Evolutionary conservation across 768 basidiomycete genomes (phyloP).

Genomic region (Dioszegia hungarica): DNA sequence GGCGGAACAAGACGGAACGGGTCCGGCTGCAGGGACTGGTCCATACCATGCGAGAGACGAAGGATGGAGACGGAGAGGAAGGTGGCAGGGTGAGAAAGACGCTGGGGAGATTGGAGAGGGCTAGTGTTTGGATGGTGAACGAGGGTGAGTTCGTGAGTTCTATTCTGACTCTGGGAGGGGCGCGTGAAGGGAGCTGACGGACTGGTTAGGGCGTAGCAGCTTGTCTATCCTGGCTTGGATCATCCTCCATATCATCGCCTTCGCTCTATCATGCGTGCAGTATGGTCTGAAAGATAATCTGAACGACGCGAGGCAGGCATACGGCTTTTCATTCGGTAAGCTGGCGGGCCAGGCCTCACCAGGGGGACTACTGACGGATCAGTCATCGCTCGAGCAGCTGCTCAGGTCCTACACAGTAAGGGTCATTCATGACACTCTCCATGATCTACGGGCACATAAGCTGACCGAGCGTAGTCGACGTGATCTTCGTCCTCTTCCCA

Average conservation of each 20-base stretch:
- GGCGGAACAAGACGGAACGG: slow-evolving; percentile 82
- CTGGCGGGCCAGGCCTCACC: too few species aligned
- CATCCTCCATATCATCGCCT: slow-evolving; percentile 72
- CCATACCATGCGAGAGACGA: slow-evolving; percentile 53
- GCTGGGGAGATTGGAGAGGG: slow-evolving; percentile 49
- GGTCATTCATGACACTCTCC: not conserved
- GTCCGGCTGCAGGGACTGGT: slow-evolving; percentile 78
- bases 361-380: not conserved
- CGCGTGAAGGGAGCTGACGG: not conserved
- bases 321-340: slow-evolving; percentile 74
- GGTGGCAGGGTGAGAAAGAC: slow-evolving; percentile 42
- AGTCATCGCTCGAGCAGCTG: slow-evolving; percentile 84
- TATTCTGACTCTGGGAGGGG: not conserved
- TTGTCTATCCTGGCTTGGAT: slow-evolving; percentile 78
- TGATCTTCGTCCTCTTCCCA: slow-evolving; percentile 88
- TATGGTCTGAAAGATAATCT: slow-evolving; percentile 59
- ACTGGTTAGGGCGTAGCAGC: slow-evolving; percentile 53
- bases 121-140: slow-evolving; percentile 86
- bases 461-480: slow-evolving; percentile 57
- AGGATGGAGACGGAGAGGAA: slow-evolving; percentile 40
- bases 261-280: slow-evolving; percentile 62
- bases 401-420: slow-evolving; percentile 69
- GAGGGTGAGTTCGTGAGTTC: slow-evolving; percentile 68
- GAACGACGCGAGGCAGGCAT: slow-evolving; percentile 60
- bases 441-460: not conserved